Conservation (phyloP, 129 eudicot species). For the Pulicaria dysenterica region DNA sequence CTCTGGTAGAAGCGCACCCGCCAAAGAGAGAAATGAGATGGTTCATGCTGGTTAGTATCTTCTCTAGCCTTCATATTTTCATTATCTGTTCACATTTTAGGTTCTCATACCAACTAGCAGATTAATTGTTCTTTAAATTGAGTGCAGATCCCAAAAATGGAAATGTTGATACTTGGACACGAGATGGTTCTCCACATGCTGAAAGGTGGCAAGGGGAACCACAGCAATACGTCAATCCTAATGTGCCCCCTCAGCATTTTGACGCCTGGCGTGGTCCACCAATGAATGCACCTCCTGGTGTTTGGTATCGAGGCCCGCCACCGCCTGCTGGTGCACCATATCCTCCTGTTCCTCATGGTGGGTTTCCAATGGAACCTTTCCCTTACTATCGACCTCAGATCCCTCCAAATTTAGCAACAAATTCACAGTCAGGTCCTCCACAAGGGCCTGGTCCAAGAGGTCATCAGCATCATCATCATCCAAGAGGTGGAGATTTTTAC, state of each 20-base stretch:
- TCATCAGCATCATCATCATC: slow-evolving; percentile 39
- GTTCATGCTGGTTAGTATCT: slow-evolving; percentile 50
- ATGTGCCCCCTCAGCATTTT: slow-evolving; percentile 72
- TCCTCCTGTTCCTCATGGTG: slow-evolving; percentile 72
- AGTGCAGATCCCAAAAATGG: slow-evolving; percentile 58
- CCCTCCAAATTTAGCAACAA: slow-evolving; percentile 67
- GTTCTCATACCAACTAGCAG: not conserved
- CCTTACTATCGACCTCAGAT: slow-evolving; percentile 88
- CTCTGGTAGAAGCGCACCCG: slow-evolving; percentile 50
- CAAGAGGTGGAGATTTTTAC: slow-evolving; percentile 76
- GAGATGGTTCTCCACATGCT: slow-evolving; percentile 57
- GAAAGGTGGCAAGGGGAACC: slow-evolving; percentile 83
- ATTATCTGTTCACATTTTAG: slow-evolving; percentile 1
- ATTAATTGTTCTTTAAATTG: slow-evolving; percentile 4
- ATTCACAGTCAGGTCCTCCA: slow-evolving; percentile 68
- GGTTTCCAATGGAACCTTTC: slow-evolving; percentile 82
- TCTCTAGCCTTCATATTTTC: not conserved
- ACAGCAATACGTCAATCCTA: slow-evolving; percentile 60
- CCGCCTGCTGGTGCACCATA: slow-evolving; percentile 75
- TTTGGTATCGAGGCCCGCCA: slow-evolving; percentile 88
- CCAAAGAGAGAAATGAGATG: slow-evolving; percentile 35
- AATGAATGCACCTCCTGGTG: slow-evolving; percentile 72
- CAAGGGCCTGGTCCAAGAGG: slow-evolving; percentile 77
- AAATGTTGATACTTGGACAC: slow-evolving; percentile 60
- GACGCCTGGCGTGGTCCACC: slow-evolving; percentile 96